Percentiles rank a stretch among this genome's conserved stretches.
Conservation (phyloP, 768 basidiomycete species). For the Hericium erinaceus region DNA sequence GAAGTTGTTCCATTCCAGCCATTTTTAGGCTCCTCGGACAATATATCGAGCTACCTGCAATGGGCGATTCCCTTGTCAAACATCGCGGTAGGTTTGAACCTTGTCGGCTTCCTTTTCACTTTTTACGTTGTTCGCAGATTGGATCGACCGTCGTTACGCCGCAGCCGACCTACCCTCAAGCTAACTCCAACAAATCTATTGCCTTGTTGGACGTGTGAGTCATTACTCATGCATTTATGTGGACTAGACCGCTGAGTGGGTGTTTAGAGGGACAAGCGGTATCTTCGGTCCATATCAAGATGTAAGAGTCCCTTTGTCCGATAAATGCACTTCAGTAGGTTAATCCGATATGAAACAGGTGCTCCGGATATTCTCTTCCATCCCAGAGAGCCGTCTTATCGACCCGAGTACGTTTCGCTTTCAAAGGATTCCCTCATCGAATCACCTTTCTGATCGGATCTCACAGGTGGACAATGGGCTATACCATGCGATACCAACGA, state of each 20-base stretch:
- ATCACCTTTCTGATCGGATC: not conserved
- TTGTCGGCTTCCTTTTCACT: not conserved
- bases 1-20: constrained; percentile 69
- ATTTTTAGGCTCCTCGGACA: constrained; percentile 38
- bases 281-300: constrained; percentile 75
- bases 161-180: constrained; percentile 53
- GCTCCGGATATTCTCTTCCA: constrained; percentile 47
- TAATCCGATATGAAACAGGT: constrained; percentile 36
- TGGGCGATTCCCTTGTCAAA: constrained; percentile 59
- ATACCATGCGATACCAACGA: constrained; percentile 58
- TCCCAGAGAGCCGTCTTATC: constrained; percentile 61
- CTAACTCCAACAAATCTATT: constrained; percentile 45
- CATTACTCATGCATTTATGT: not conserved
- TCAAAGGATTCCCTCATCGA: not conserved
- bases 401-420: constrained; percentile 33
- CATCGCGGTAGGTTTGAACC: constrained; percentile 36
- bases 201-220: constrained; percentile 70
- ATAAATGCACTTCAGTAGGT: not conserved
- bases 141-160: constrained; percentile 31
- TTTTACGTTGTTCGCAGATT: not conserved
- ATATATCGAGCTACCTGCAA: constrained; percentile 61
- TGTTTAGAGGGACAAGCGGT: constrained; percentile 53
- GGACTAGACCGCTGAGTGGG: not conserved
- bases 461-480: constrained; percentile 59
- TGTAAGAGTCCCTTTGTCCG: constrained; percentile 29